A percentile compares a stretch with the other conserved stretches of the same genome.
phyloP scores from a whole-genome alignment of 169 alveolate genomes.

The Plasmodium chabaudi region DNA sequence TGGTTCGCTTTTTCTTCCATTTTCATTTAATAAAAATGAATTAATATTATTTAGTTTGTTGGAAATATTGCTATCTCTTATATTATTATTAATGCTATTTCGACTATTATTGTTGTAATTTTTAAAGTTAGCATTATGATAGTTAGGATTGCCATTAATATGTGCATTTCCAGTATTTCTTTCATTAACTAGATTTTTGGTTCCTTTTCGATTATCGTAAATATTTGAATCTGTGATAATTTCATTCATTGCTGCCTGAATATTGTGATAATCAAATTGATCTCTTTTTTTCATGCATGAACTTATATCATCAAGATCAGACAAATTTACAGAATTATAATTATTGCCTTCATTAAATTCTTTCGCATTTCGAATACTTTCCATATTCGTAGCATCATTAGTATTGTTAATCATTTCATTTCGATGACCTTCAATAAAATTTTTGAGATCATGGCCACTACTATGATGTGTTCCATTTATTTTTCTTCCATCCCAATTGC shows the following conservation, averaged over 20 bases:
- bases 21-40: background rate
- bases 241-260: background rate
- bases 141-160: no score
- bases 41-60: no score
- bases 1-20: background rate
- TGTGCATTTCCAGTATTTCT: no score
- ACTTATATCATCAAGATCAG: conserved; percentile 8
- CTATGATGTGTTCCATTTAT: no score
- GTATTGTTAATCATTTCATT: background rate
- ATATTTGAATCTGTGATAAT: background rate
- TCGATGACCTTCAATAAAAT: no score
- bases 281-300: conserved; percentile 4
- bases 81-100: background rate
- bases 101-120: no score
- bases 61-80: no score
- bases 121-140: no score
- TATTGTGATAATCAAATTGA: background rate
- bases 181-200: no score
- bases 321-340: background rate
- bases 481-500: no score
- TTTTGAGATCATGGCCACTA: no score
- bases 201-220: background rate
- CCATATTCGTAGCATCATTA: background rate
- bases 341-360: background rate
- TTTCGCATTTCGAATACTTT: background rate